Evolutionary conservation across 345 rosid genomes (phyloP).

Genomic region (Ceriops decandra): DNA sequence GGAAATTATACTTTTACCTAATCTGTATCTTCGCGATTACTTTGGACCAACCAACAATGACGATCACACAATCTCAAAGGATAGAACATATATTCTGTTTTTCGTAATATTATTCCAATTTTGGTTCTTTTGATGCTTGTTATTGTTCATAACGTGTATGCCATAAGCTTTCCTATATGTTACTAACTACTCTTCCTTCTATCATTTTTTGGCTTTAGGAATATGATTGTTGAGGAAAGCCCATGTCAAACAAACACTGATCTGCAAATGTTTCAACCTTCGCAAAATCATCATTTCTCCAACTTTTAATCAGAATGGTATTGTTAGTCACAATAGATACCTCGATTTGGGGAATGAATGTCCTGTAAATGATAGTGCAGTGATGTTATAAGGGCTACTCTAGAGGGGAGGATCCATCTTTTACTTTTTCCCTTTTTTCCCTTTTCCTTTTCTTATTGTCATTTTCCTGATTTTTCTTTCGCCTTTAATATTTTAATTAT

Average conservation of each 20-base stretch:
- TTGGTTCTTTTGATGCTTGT: no score
- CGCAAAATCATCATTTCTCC: constrained; percentile 61
- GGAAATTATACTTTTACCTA: no score
- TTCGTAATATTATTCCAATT: no score
- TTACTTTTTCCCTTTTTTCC: neutral
- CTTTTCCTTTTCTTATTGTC: neutral
- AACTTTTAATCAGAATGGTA: constrained; percentile 39
- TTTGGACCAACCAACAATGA: no score
- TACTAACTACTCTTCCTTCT: neutral
- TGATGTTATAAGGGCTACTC: neutral
- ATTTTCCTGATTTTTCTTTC: neutral
- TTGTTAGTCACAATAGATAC: no score
- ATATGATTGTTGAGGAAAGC: constrained; percentile 60
- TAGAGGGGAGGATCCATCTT: neutral
- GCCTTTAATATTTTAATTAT: neutral
- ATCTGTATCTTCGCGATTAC: no score
- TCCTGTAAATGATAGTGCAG: no score
- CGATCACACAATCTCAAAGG: no score
- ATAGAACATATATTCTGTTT: no score
- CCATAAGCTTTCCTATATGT: no score
- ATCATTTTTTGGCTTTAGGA: constrained; percentile 25
- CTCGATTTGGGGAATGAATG: no score
- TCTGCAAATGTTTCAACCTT: constrained; percentile 68
- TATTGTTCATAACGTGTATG: no score
- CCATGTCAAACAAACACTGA: constrained; percentile 81